Percentiles rank a stretch among this genome's conserved stretches.
These are phyloP conservation scores for Fusarium nodosum DNA, from an alignment of 2,329 filamentous ascomycete species.

Conservation along the genomic window DNA sequence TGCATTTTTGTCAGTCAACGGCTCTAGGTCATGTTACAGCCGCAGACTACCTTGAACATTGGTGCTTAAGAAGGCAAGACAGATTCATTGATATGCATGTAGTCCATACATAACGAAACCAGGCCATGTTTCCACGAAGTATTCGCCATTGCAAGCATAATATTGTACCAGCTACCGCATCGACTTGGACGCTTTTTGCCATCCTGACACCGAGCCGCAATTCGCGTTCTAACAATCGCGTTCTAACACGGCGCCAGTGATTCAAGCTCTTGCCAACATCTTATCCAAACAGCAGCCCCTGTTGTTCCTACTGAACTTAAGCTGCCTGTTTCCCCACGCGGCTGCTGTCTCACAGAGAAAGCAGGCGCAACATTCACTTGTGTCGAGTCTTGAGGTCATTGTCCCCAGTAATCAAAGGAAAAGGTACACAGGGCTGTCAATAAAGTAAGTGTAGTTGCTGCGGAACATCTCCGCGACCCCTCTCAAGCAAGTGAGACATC, in stretches of 20 bases:
- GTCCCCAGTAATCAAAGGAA: slow-evolving; percentile 24
- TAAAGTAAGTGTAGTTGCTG: slow-evolving; percentile 28
- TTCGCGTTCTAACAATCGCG: slow-evolving; percentile 5
- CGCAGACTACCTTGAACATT: neutral
- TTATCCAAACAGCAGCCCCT: slow-evolving; percentile 9
- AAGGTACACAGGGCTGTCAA: slow-evolving; percentile 1
- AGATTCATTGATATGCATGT: neutral
- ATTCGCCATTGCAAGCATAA: neutral
- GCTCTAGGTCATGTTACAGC: neutral
- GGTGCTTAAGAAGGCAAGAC: neutral
- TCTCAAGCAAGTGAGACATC: slow-evolving; percentile 24
- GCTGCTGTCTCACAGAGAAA: slow-evolving; percentile 22
- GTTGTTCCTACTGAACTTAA: slow-evolving; percentile 7
- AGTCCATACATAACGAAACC: neutral
- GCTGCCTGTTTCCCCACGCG: slow-evolving; percentile 21
- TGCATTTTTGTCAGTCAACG: neutral
- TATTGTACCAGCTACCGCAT: neutral
- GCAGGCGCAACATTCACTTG: slow-evolving; percentile 38
- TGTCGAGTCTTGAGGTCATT: slow-evolving; percentile 28
- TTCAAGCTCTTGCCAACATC: slow-evolving; percentile 7
- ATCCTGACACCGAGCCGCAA: slow-evolving; percentile 4
- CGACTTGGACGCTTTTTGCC: neutral
- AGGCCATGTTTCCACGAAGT: neutral
- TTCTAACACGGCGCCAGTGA: neutral
- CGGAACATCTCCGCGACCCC: slow-evolving; percentile 15